Evolutionary conservation across 768 basidiomycete species (phyloP).

Genomic region (Mycena vitilis): DNA sequence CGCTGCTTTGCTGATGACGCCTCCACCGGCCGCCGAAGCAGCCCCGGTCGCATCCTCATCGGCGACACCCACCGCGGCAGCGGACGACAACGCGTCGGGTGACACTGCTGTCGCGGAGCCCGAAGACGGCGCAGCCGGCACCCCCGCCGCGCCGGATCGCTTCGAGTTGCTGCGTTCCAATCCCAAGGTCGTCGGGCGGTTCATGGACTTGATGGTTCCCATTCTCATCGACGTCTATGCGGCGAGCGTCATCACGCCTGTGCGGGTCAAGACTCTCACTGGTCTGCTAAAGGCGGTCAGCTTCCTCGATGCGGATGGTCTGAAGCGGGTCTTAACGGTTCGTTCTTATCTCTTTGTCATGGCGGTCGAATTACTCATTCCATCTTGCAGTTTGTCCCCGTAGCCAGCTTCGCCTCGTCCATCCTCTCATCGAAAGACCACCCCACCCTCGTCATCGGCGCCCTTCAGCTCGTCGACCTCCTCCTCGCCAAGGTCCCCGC

Average conservation of each 20-base stretch:
- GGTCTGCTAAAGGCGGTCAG: slow-evolving; percentile 92
- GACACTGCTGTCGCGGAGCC: slow-evolving; percentile 52
- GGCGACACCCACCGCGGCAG: slow-evolving; percentile 32
- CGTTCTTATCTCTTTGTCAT: slow-evolving; percentile 42
- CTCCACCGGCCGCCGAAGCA: slow-evolving; percentile 39
- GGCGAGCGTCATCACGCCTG: slow-evolving; percentile 91
- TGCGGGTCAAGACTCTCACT: slow-evolving; percentile 89
- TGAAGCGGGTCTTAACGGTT: slow-evolving; percentile 84
- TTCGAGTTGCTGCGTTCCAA: slow-evolving; percentile 82
- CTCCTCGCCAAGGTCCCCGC: slow-evolving; percentile 86
- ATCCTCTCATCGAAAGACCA: slow-evolving; percentile 95
- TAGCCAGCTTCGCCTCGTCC: slow-evolving; percentile 95
- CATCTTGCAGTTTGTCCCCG: slow-evolving; percentile 81
- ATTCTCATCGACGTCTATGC: slow-evolving; percentile 99
- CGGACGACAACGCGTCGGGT: slow-evolving; percentile 35
- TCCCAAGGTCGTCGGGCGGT: slow-evolving; percentile 81
- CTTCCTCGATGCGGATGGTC: slow-evolving; percentile 82
- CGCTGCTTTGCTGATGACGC: slow-evolving; percentile 42
- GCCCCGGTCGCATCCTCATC: slow-evolving; percentile 43
- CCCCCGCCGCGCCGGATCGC: slow-evolving; percentile 62
- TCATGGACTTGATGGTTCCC: slow-evolving; percentile 90
- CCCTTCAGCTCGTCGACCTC: slow-evolving; percentile 93
- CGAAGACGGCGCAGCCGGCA: slow-evolving; percentile 52
- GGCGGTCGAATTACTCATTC: slow-evolving; percentile 16
- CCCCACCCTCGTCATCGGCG: slow-evolving; percentile 85